Conservation (phyloP, 345 rosid species). For the Sisymbrium irio region DNA sequence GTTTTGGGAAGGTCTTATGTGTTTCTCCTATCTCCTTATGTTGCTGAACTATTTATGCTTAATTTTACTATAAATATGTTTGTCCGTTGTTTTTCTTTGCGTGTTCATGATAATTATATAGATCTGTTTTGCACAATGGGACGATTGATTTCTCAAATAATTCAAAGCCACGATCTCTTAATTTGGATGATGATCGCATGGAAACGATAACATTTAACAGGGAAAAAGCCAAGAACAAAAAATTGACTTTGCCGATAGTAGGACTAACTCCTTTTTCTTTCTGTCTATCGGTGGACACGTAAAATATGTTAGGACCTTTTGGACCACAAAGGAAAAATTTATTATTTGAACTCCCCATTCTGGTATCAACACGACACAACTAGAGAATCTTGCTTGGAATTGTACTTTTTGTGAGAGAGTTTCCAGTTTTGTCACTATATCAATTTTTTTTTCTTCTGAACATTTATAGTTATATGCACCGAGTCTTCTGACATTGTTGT, state of each 20-base stretch:
- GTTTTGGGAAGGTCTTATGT: background rate
- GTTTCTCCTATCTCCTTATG: too few relatives aligned
- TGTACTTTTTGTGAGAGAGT: background rate
- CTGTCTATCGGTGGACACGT: background rate
- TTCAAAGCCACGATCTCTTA: background rate
- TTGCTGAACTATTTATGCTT: background rate
- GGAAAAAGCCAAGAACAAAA: too few relatives aligned
- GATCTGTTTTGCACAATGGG: too few relatives aligned
- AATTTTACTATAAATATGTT: too few relatives aligned
- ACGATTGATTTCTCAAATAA: too few relatives aligned
- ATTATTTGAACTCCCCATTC: background rate
- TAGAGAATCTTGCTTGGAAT: background rate
- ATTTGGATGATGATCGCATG: background rate
- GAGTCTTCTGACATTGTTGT: too few relatives aligned
- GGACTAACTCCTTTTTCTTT: background rate
- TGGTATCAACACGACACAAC: background rate
- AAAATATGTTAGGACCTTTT: background rate
- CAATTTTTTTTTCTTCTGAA: background rate
- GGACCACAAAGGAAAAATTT: background rate
- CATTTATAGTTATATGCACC: too few relatives aligned
- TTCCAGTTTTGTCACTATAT: background rate
- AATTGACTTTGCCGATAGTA: background rate
- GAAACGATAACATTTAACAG: background rate
- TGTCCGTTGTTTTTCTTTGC: too few relatives aligned
- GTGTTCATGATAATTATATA: background rate